A percentile compares a stretch with the other conserved stretches of the same genome.
phyloP scores from a whole-genome alignment of 2,329 filamentous ascomycete genomes.

The Dothideomycetes sp. region DNA sequence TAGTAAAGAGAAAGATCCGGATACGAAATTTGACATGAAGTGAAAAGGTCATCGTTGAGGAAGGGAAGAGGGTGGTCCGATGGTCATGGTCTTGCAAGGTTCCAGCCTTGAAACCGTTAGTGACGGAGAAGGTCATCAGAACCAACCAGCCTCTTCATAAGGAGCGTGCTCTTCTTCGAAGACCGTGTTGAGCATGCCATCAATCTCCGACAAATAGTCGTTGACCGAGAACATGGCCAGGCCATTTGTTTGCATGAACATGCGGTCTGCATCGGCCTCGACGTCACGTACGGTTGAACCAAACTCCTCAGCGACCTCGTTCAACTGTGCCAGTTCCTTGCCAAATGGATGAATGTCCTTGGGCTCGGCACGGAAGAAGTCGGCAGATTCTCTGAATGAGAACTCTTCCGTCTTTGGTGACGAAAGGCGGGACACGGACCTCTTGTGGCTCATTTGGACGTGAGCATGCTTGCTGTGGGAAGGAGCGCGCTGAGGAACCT shows the following conservation, averaged over 20 bases:
- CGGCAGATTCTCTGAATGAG: slow-evolving; percentile 32
- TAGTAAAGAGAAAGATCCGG: slow-evolving; percentile 9
- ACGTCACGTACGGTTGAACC: slow-evolving; percentile 49
- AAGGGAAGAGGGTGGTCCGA: slow-evolving; percentile 1
- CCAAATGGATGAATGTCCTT: slow-evolving; percentile 64
- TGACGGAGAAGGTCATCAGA: slow-evolving; percentile 16
- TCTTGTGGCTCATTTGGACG: slow-evolving; percentile 62
- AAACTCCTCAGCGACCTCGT: slow-evolving; percentile 87
- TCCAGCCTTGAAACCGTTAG: slow-evolving; percentile 16
- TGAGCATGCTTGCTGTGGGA: slow-evolving; percentile 86
- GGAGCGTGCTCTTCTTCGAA: slow-evolving; percentile 20
- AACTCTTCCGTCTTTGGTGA: slow-evolving; percentile 22
- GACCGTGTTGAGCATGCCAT: slow-evolving; percentile 51
- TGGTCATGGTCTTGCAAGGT: slow-evolving; percentile 10
- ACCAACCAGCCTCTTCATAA: slow-evolving; percentile 17
- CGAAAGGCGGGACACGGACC: slow-evolving; percentile 44
- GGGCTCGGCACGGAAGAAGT: slow-evolving; percentile 34
- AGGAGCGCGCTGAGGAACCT: slow-evolving; percentile 66
- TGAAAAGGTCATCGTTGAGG: slow-evolving; percentile 7
- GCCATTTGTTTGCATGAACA: slow-evolving; percentile 58
- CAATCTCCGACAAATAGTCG: slow-evolving; percentile 77
- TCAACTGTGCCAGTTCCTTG: slow-evolving; percentile 81
- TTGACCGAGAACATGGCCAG: slow-evolving; percentile 66
- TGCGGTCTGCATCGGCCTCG: slow-evolving; percentile 64
- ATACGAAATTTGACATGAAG: slow-evolving; percentile 13